phyloP scores from a whole-genome alignment of 2,329 filamentous ascomycete genomes.

The Anthostomella pinea region DNA sequence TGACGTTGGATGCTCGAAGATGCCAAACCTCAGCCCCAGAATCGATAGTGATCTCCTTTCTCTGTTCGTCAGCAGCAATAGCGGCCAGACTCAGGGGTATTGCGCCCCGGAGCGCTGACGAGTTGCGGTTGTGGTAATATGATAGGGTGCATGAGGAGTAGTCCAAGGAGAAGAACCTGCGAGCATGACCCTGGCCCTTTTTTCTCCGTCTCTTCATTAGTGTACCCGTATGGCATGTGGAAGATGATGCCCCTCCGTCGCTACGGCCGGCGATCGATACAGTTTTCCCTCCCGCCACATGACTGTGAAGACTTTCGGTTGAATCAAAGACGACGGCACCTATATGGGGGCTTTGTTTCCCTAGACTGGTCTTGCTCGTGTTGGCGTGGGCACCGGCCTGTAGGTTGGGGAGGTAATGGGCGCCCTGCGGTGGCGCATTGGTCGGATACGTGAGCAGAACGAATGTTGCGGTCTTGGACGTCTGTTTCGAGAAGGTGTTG shows the following conservation, averaged over 20 bases:
- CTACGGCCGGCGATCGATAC: constrained; percentile 53
- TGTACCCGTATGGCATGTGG: constrained; percentile 75
- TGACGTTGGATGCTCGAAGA: constrained; percentile 74
- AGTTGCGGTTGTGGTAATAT: constrained; percentile 94
- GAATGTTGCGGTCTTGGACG: constrained; percentile 91
- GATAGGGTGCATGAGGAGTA: constrained; percentile 92
- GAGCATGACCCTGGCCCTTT: constrained; percentile 88
- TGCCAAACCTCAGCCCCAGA: constrained; percentile 98
- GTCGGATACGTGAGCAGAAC: constrained; percentile 93
- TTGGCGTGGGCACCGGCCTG: constrained; percentile 38
- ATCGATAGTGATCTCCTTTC: constrained; percentile 91
- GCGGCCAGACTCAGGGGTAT: constrained; percentile 90
- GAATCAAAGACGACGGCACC: constrained; percentile 51
- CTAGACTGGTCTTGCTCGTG: constrained; percentile 51
- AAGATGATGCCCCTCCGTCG: constrained; percentile 40
- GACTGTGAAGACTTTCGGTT: constrained; percentile 59
- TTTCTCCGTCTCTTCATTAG: constrained; percentile 89
- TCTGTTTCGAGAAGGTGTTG: constrained; percentile 96
- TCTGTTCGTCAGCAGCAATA: constrained; percentile 82
- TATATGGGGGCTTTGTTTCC: constrained; percentile 45
- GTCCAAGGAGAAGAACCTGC: constrained; percentile 93
- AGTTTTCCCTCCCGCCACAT: constrained; percentile 38
- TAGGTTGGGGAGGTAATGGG: constrained; percentile 64
- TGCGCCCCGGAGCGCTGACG: constrained; percentile 84
- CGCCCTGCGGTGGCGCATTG: constrained; percentile 70